Conservation (phyloP, 2,329 filamentous ascomycete species). For the Ascochyta koolunga region DNA sequence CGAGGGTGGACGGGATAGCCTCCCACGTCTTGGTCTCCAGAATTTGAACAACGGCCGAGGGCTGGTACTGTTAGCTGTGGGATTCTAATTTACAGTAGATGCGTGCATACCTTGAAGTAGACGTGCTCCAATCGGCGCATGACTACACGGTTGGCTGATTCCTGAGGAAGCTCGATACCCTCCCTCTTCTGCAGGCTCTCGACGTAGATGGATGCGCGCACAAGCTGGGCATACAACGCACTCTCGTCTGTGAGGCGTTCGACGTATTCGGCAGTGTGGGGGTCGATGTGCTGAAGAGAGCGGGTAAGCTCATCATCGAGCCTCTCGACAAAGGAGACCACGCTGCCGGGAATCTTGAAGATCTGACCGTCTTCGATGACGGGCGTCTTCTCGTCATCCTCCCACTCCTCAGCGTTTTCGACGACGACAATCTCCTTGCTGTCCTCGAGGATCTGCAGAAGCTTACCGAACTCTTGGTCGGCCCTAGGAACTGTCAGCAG, state of each 20-base stretch:
- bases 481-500: conserved; percentile 55
- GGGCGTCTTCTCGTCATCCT: conserved; percentile 95
- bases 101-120: conserved; percentile 83
- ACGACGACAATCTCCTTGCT: conserved; percentile 84
- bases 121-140: conserved; percentile 96
- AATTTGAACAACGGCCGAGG: conserved; percentile 88
- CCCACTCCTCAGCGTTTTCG: conserved; percentile 96
- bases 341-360: conserved; percentile 90
- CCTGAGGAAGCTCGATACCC: conserved; percentile 76
- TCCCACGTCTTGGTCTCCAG: conserved; percentile 96
- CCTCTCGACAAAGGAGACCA: conserved; percentile 92
- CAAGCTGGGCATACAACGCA: conserved; percentile 87
- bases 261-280: conserved; percentile 98
- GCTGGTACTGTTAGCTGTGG: conserved; percentile 57
- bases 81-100: background rate
- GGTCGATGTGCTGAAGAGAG: conserved; percentile 96
- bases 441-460: conserved; percentile 79
- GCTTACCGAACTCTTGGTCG: conserved; percentile 79
- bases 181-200: conserved; percentile 76
- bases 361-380: conserved; percentile 74
- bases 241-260: conserved; percentile 92
- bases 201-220: conserved; percentile 86
- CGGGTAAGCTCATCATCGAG: conserved; percentile 96
- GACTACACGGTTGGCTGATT: conserved; percentile 87
- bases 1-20: conserved; percentile 68